These are phyloP conservation scores for Aspergillus luchuensis DNA, from an alignment of 2,329 filamentous ascomycete species.

Conservation along the genomic window DNA sequence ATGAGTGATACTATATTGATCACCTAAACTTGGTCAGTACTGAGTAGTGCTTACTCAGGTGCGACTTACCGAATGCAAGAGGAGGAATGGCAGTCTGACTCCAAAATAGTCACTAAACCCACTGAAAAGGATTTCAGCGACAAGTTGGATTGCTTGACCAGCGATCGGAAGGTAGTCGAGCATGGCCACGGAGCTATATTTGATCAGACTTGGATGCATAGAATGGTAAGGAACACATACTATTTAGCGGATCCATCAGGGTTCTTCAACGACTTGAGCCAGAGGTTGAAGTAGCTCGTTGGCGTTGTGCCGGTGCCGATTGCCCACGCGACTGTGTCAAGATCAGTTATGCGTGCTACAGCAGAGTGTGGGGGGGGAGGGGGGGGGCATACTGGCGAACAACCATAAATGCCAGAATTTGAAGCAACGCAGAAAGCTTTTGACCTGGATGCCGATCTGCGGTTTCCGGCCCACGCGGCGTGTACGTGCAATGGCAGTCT, in stretches of 20 bases:
- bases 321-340: conserved; percentile 4
- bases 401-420: conserved; percentile 10
- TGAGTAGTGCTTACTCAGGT: neutral
- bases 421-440: conserved; percentile 3
- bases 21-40: neutral
- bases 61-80: neutral
- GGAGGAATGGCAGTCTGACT: neutral
- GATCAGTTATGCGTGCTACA: neutral
- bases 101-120: conserved; percentile 9
- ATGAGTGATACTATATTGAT: conserved; percentile 9
- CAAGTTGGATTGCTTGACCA: conserved; percentile 9
- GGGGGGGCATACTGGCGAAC: neutral
- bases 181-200: conserved; percentile 3
- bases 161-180: conserved; percentile 10
- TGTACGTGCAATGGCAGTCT: conserved; percentile 7
- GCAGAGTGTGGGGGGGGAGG: no score
- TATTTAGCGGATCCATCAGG: neutral
- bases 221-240: neutral
- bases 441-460: conserved; percentile 1
- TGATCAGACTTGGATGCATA: neutral
- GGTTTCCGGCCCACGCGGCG: conserved; percentile 6
- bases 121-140: conserved; percentile 8
- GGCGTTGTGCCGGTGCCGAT: conserved; percentile 4
- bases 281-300: conserved; percentile 10
- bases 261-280: conserved; percentile 11